Evolutionary conservation across 257 asterid genomes (phyloP).

Genomic region (Solanum piurae): DNA sequence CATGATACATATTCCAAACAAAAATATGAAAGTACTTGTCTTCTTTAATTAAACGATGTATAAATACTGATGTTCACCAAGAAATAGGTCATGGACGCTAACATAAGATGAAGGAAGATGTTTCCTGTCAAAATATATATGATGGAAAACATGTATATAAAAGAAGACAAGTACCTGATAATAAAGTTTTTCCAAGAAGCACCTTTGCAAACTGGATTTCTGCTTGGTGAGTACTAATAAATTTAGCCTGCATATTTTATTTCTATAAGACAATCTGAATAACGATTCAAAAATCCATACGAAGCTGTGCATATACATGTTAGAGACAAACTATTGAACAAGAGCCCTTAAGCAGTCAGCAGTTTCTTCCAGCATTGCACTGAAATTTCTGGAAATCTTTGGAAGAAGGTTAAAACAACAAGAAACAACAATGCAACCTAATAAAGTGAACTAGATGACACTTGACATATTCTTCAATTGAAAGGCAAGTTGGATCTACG

Average conservation of each 20-base stretch:
- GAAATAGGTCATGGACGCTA: background rate
- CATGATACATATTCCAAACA: background rate
- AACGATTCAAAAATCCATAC: background rate
- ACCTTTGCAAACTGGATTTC: conserved; percentile 50
- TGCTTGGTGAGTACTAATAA: conserved; percentile 44
- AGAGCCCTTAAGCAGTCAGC: background rate
- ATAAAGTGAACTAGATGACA: background rate
- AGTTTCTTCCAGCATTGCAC: background rate
- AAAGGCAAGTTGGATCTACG: background rate
- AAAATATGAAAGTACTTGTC: background rate
- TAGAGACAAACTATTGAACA: background rate
- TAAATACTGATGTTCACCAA: background rate
- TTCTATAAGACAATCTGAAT: background rate
- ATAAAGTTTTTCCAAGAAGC: conserved; percentile 28
- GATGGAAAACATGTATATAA: background rate
- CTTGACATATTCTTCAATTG: background rate
- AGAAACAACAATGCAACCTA: background rate
- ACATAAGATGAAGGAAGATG: background rate
- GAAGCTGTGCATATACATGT: background rate
- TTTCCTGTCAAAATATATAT: background rate
- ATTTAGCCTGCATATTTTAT: conserved; percentile 41
- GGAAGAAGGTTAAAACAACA: background rate
- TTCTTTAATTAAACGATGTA: background rate
- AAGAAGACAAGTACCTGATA: conserved; percentile 29
- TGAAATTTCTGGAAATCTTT: background rate